These are phyloP conservation scores for Pseudogymnoascus sp. DNA, from an alignment of 2,329 filamentous ascomycete species.

Conservation along the genomic window DNA sequence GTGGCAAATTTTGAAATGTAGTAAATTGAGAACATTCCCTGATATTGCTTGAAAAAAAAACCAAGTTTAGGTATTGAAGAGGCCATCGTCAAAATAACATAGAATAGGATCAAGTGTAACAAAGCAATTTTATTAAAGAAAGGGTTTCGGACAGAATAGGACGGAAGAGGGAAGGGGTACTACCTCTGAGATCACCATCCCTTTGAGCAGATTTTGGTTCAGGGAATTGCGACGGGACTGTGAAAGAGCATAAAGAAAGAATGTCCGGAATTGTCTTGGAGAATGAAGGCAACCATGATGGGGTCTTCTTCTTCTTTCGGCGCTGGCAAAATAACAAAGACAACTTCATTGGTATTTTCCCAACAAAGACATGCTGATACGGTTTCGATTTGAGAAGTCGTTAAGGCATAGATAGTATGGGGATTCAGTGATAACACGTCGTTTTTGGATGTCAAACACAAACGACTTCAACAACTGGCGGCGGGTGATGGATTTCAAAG, in stretches of 20 bases:
- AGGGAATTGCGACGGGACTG: background rate
- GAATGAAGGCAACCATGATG: background rate
- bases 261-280: background rate
- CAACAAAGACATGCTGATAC: background rate
- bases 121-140: background rate
- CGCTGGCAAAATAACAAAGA: background rate
- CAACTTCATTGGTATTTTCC: background rate
- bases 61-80: background rate
- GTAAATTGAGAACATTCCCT: background rate
- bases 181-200: background rate
- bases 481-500: background rate
- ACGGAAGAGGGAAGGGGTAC: background rate
- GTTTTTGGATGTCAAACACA: background rate
- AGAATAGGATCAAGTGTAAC: constrained; percentile 2
- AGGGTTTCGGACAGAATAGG: background rate
- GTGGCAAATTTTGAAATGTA: background rate
- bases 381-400: background rate
- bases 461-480: background rate
- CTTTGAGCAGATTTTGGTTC: background rate
- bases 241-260: constrained; percentile 1
- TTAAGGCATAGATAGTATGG: background rate
- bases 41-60: background rate
- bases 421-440: background rate
- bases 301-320: background rate
- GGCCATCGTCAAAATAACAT: constrained; percentile 5